phyloP scores from a whole-genome alignment of 2,329 filamentous ascomycete genomes.

The Botryotinia calthae region DNA sequence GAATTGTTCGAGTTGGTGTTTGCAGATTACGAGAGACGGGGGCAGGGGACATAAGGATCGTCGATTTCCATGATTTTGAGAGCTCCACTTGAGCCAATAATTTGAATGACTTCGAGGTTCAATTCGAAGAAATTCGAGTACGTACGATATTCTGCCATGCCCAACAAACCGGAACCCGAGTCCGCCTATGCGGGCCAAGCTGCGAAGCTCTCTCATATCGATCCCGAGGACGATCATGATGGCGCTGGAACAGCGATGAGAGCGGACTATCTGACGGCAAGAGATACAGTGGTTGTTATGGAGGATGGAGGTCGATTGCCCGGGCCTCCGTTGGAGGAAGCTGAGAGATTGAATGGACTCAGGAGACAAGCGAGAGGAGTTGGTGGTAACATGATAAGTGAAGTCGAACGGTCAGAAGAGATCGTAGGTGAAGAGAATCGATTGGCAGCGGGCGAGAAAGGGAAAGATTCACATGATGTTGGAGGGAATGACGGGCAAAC shows the following conservation, averaged over 20 bases:
- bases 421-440: slow-evolving; percentile 34
- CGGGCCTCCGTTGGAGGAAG: slow-evolving; percentile 66
- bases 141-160: slow-evolving; percentile 17
- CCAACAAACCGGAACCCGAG: slow-evolving; percentile 1
- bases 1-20: not conserved
- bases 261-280: slow-evolving; percentile 64
- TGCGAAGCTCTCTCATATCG: slow-evolving; percentile 50
- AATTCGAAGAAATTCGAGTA: slow-evolving; percentile 16
- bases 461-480: slow-evolving; percentile 21
- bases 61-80: slow-evolving; percentile 10
- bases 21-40: not conserved
- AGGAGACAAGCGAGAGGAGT: slow-evolving; percentile 47
- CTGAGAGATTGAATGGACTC: slow-evolving; percentile 65
- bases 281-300: slow-evolving; percentile 70
- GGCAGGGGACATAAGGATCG: not conserved
- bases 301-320: slow-evolving; percentile 65
- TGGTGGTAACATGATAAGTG: slow-evolving; percentile 38
- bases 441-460: slow-evolving; percentile 8
- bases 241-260: slow-evolving; percentile 52
- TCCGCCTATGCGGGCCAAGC: slow-evolving; percentile 57
- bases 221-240: slow-evolving; percentile 33
- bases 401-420: slow-evolving; percentile 36
- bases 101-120: slow-evolving; percentile 14
- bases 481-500: slow-evolving; percentile 40
- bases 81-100: slow-evolving; percentile 2